A percentile compares a stretch with the other conserved stretches of the same genome.
These are phyloP conservation scores for Leishmania turanica DNA, from an alignment of 208 protist genomes.

Conservation along the genomic window DNA sequence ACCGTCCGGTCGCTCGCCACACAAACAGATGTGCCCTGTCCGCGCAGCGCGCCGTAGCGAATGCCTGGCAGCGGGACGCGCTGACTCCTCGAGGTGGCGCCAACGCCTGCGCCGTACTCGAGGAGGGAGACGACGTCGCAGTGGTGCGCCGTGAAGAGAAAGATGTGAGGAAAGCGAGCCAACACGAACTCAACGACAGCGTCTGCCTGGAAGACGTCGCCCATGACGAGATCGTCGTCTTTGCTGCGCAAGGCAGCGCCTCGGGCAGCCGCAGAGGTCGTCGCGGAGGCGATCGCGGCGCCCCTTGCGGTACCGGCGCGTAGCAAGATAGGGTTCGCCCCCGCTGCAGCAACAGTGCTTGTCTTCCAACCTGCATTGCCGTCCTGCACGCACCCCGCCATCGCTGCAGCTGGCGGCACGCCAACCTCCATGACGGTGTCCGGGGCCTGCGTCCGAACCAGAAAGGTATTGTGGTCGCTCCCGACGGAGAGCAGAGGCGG, in stretches of 20 bases:
- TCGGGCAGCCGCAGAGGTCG: background rate
- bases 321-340: constrained; percentile 11
- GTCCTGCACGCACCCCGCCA: constrained; percentile 9
- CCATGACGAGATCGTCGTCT: constrained; percentile 30
- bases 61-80: constrained; percentile 61
- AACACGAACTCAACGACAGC: constrained; percentile 34
- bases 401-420: constrained; percentile 25
- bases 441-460: constrained; percentile 28
- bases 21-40: constrained; percentile 50
- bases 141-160: constrained; percentile 64
- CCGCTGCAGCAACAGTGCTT: background rate
- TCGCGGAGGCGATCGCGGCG: background rate
- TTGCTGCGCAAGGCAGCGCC: background rate
- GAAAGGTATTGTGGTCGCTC: constrained; percentile 34
- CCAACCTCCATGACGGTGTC: constrained; percentile 37
- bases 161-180: constrained; percentile 64
- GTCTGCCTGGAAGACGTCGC: constrained; percentile 31
- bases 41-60: constrained; percentile 47
- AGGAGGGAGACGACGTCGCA: constrained; percentile 71
- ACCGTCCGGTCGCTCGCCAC: constrained; percentile 54
- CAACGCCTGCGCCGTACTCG: constrained; percentile 33
- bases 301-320: constrained; percentile 5
- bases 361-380: background rate
- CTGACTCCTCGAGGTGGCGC: constrained; percentile 29
- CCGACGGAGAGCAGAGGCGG: constrained; percentile 35